These are phyloP conservation scores for Didymella glomerata DNA, from an alignment of 2,329 filamentous ascomycete genomes.

Conservation along the genomic window DNA sequence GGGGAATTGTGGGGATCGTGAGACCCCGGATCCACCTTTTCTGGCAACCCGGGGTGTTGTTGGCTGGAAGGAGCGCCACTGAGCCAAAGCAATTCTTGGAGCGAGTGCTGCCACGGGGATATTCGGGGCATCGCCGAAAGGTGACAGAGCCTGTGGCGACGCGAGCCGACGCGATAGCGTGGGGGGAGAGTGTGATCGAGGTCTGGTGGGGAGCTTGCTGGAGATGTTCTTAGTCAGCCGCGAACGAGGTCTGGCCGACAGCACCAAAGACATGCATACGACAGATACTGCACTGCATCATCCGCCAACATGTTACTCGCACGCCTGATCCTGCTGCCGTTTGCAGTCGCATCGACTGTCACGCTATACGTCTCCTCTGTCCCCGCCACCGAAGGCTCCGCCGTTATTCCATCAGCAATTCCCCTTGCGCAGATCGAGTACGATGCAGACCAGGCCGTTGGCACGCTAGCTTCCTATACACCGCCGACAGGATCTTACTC, in stretches of 20 bases:
- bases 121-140: slow-evolving; percentile 18
- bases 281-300: slow-evolving; percentile 8
- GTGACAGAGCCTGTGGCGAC: slow-evolving; percentile 6
- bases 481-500: slow-evolving; percentile 47
- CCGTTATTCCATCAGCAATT: slow-evolving; percentile 47
- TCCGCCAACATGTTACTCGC: slow-evolving; percentile 49
- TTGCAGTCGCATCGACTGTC: slow-evolving; percentile 51
- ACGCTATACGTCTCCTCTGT: slow-evolving; percentile 73
- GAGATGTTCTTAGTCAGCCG: slow-evolving; percentile 16
- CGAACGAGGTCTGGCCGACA: slow-evolving; percentile 10
- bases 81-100: slow-evolving; percentile 7
- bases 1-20: slow-evolving; percentile 44
- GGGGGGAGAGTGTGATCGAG: background rate
- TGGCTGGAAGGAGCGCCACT: slow-evolving; percentile 37
- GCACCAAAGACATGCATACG: slow-evolving; percentile 6
- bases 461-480: slow-evolving; percentile 49
- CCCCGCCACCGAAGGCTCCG: slow-evolving; percentile 79
- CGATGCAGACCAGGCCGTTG: slow-evolving; percentile 48
- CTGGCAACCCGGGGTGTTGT: slow-evolving; percentile 31
- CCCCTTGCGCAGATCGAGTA: slow-evolving; percentile 56
- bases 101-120: background rate
- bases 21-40: slow-evolving; percentile 43
- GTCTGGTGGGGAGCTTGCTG: slow-evolving; percentile 1
- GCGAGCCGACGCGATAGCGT: slow-evolving; percentile 11
- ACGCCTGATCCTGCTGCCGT: slow-evolving; percentile 47